Base-by-base conservation (phyloP, 2,329 filamentous ascomycete genomes). In the Fusarium nisikadoi region DNA sequence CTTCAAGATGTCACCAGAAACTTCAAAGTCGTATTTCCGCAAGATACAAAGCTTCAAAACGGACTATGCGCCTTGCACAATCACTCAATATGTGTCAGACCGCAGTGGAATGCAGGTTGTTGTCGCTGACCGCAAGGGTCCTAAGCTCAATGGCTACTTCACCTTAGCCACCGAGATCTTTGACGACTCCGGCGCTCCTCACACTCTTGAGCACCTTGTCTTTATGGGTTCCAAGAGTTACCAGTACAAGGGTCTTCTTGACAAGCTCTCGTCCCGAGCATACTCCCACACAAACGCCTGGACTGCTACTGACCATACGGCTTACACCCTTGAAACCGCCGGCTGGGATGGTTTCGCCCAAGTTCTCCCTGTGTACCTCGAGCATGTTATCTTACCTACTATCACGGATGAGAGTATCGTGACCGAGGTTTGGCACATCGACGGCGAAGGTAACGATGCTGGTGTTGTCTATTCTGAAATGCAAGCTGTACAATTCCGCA, bases 401-500 rank as follows among this genome's bases (percentile, higher is more conserved):
- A 86, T 99, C 68, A 98, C 95, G 2, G 95, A 99, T 81, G 93
- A 95, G 62, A 94, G 91, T 16, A 98, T 97, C 80, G 92, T 95
- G 73, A 99, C 96, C 6, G 96, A 99, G 81, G 96, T 99, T 4
- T 94, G 97, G 84, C 96, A 99, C 80, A 89, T 99, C 61, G 94
- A 99, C 79, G 95, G 94, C 20, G 90, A 93, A 74, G 96, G 96
- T 62, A 93, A 98, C 71, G 96, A 99, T 86, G 96, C 96, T 45
- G 96, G 94, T 70, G 95, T 98, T 3, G 96, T 99, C 13, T 99
- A 99, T 82, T 98, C 95, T 0, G 96, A 99, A 83, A 99, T 99
- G 96, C 96, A 99, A 82, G 96, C 92, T 29, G 91, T 97, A 5
- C 93, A 98, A 79, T 97, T 97, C 79, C 91, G 90, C 57, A 91